Percentiles rank a stretch among this genome's conserved stretches.
Evolutionary conservation across 2,329 filamentous ascomycete species (phyloP).

Genomic region (Pyrenochaeta sp.): DNA sequence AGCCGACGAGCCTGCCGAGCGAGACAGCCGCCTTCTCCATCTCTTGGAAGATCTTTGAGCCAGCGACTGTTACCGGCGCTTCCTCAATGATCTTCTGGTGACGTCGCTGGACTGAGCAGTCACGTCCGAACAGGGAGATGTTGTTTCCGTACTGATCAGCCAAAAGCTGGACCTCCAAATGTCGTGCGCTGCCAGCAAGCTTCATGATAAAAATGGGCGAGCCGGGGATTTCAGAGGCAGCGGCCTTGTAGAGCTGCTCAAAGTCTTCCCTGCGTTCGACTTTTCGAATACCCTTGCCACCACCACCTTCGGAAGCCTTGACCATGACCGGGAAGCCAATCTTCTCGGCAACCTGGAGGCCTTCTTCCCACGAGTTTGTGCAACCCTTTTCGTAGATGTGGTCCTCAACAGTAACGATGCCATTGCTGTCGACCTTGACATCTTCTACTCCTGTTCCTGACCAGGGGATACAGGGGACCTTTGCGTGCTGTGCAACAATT

Average conservation of each 20-base stretch:
- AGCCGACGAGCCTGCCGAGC: conserved; percentile 91
- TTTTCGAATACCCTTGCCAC: conserved; percentile 99
- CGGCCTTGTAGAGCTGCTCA: conserved; percentile 87
- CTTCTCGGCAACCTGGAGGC: conserved; percentile 81
- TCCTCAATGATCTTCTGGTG: conserved; percentile 99
- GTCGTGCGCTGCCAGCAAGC: conserved; percentile 92
- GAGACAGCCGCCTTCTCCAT: conserved; percentile 98
- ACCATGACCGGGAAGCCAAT: conserved; percentile 99
- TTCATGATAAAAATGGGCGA: conserved; percentile 99
- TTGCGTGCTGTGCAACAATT: conserved; percentile 96
- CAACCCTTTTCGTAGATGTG: conserved; percentile 89
- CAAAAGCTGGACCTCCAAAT: conserved; percentile 95
- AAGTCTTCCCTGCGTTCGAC: conserved; percentile 87
- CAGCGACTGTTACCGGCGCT: conserved; percentile 95
- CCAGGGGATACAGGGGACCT: conserved; percentile 99
- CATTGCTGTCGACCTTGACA: conserved; percentile 78
- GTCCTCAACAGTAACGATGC: conserved; percentile 91
- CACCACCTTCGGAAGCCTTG: conserved; percentile 99
- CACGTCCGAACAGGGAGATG: conserved; percentile 97
- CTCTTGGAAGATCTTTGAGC: conserved; percentile 83
- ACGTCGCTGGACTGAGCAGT: conserved; percentile 96
- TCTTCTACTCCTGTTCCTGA: conserved; percentile 89
- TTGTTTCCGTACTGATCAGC: conserved; percentile 99
- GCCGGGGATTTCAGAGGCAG: conserved; percentile 95
- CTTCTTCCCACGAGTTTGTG: conserved; percentile 87